Evolutionary conservation across 2,329 filamentous ascomycete species (phyloP).

Genomic region (Fonsecaea monophora): DNA sequence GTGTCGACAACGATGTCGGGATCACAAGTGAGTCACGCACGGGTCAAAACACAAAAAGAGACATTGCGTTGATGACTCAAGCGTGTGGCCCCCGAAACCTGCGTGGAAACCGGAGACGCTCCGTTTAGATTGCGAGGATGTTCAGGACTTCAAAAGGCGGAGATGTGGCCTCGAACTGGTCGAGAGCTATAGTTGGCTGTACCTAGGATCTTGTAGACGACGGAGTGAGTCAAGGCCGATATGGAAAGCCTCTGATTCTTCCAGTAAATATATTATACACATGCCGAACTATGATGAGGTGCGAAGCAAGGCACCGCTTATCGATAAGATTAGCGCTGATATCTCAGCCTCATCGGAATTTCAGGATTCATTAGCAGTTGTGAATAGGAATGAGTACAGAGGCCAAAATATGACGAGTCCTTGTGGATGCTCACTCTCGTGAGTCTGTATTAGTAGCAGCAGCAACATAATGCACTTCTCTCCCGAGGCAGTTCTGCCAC

Average conservation of each 20-base stretch:
- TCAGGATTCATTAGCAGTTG: neutral
- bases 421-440: neutral
- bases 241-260: no score
- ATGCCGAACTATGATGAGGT: neutral
- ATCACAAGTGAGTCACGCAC: neutral
- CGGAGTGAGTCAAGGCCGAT: no score
- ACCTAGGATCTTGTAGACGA: no score
- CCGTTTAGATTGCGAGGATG: neutral
- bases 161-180: neutral
- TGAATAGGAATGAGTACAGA: neutral
- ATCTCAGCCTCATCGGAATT: neutral
- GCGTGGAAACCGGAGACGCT: neutral
- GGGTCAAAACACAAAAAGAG: neutral
- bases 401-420: neutral
- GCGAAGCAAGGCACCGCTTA: neutral
- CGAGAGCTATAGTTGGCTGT: neutral
- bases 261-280: neutral
- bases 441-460: neutral
- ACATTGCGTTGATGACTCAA: neutral
- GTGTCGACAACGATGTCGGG: neutral
- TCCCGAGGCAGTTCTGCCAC: neutral
- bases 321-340: neutral
- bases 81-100: neutral
- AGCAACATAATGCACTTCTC: neutral
- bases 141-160: neutral